Percentiles rank a stretch among this genome's conserved stretches.
Conservation (phyloP, 2,329 filamentous ascomycete species). For the Aspergillus costaricaensis region DNA sequence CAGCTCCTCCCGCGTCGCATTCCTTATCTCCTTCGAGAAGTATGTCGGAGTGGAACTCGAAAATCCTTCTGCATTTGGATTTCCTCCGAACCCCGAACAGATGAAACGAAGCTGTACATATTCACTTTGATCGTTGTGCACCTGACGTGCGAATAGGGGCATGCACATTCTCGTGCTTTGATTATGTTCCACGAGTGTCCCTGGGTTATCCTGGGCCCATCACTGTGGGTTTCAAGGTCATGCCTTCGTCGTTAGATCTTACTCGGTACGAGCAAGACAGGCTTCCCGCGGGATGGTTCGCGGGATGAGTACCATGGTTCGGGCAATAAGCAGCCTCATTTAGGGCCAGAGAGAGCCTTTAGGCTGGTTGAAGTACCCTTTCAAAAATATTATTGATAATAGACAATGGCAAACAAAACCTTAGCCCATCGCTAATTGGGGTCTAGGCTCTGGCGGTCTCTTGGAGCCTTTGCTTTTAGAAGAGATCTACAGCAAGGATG, state of each 20-base stretch:
- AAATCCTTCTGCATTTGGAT: neutral
- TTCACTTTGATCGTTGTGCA: neutral
- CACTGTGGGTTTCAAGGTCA: neutral
- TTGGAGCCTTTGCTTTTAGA: neutral
- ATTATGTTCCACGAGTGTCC: neutral
- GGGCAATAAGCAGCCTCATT: neutral
- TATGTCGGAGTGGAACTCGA: neutral
- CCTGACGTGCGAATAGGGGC: neutral
- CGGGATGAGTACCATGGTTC: slow-evolving; percentile 1
- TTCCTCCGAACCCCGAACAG: neutral
- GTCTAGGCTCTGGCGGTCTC: neutral
- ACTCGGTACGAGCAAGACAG: neutral
- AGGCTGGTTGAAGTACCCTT: neutral
- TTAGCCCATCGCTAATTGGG: neutral
- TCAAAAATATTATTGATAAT: neutral
- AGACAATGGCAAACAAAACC: neutral
- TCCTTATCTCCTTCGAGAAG: neutral
- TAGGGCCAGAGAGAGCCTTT: neutral
- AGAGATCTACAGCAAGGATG: neutral
- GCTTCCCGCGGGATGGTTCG: neutral
- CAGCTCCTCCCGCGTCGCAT: neutral
- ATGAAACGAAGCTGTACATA: neutral
- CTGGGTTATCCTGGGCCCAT: neutral
- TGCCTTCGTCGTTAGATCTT: neutral
- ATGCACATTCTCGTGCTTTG: neutral